Base-by-base conservation (phyloP, 352 stramenopile genomes). In the Phytophthora palmivora region DNA sequence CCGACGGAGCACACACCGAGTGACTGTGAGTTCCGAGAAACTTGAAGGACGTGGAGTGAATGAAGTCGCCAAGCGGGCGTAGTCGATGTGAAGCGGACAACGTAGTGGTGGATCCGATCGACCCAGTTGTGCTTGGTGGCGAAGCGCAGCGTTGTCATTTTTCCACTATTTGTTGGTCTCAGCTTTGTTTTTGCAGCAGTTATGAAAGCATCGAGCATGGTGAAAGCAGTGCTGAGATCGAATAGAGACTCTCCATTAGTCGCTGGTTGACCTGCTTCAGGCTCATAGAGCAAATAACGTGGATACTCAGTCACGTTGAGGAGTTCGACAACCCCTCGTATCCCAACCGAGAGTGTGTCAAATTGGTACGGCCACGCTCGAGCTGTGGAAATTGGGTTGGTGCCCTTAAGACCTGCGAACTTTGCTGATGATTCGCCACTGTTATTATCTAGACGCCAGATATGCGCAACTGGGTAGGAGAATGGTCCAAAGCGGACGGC, bases 401-500 rank as follows among this genome's bases (percentile, higher is more conserved):
- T 46, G 7, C 53, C 72, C 36, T 70, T 70, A 12, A 33, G 47
- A 24, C 54, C 68, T 32, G 19, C 41, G n/a, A 70, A 78, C 8
- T 32, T 32, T 11, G 30, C 9, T 26, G 33, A 30, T 8, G 32
- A n/a, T 26, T 2, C 32, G 4, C n/a, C 45, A 24, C 12, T 58
- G 28, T 38, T 41, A 19, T 58, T 54, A 14, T 18, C 12, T 2
- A 22, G 10, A 3, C 61, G 47, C 28, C 34, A 48, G 16, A 84
- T 63, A 15, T 86, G 78, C 5, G 49, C 52, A 15, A 87, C 48
- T 0, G 65, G 70, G 36, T 87, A 86, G n/a, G 64, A 52, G 42
- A 78, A 86, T 7, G 76, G 78, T 8, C 76, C 80, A 28, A 82
- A 89, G 21, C 50, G 64, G 22, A 76, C 57, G 2, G 48, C 61